Conservation (phyloP, 768 basidiomycete genomes). For the Symmetrospora coprosmae region DNA sequence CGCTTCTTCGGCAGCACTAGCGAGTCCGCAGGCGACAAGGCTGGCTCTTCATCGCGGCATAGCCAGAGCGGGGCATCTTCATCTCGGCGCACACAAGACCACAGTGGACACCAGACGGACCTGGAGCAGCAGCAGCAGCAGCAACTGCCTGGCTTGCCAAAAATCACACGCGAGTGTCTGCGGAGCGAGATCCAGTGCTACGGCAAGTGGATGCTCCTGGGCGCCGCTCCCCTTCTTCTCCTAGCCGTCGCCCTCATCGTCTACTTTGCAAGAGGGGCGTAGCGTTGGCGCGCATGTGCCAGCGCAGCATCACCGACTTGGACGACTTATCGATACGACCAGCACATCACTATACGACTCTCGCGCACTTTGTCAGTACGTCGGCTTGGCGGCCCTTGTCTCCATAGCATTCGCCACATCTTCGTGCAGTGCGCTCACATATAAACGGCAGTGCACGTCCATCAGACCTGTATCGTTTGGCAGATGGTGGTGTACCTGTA, state of each 20-base stretch:
- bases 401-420: not conserved
- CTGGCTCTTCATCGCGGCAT: too few species aligned
- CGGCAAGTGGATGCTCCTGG: not conserved
- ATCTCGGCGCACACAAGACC: not conserved
- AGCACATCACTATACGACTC: not conserved
- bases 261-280: not conserved
- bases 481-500: too few species aligned
- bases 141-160: constrained; percentile 11
- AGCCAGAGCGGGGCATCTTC: too few species aligned
- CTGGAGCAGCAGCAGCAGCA: not conserved
- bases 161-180: constrained; percentile 3
- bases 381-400: not conserved
- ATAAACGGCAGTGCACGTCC: too few species aligned
- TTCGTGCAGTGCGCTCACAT: not conserved
- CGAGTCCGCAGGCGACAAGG: not conserved
- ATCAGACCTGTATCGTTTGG: too few species aligned
- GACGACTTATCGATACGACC: not conserved
- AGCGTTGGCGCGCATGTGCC: not conserved
- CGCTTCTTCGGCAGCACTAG: not conserved
- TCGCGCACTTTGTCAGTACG: not conserved
- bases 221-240: not conserved
- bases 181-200: constrained; percentile 16
- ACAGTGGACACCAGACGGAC: not conserved
- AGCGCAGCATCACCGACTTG: not conserved
- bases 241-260: not conserved